Percentiles rank a stretch among this genome's conserved stretches.
Evolutionary conservation across 371 early-diverging fungal genomes (phyloP).

Genomic region (Rhizomucor miehei): DNA sequence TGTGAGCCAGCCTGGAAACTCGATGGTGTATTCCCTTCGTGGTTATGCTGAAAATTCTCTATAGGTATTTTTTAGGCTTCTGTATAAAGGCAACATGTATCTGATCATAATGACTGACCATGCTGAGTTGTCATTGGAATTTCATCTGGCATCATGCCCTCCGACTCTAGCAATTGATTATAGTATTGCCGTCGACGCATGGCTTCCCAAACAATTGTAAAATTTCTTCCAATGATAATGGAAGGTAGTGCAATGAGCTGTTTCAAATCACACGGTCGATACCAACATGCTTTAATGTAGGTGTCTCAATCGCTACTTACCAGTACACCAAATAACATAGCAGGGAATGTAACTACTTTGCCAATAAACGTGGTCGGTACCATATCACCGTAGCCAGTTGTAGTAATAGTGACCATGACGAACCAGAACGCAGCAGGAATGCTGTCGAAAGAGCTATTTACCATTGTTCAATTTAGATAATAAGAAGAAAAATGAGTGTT

Average conservation of each 20-base stretch:
- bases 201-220: constrained; percentile 84
- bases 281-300: neutral
- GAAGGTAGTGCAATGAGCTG: constrained; percentile 82
- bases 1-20: neutral
- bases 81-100: too few relatives aligned
- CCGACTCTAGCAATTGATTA: constrained; percentile 5
- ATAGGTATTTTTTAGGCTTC: too few relatives aligned
- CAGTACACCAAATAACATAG: constrained; percentile 83
- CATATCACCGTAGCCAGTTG: constrained; percentile 87
- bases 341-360: constrained; percentile 80
- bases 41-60: neutral
- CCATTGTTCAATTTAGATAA: neutral
- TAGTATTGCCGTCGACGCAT: constrained; percentile 50
- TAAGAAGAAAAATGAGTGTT: neutral
- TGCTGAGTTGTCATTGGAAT: constrained; percentile 7
- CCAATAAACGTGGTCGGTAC: constrained; percentile 83
- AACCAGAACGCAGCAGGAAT: constrained; percentile 87
- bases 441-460: constrained; percentile 63
- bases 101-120: constrained; percentile 22
- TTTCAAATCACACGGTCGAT: neutral
- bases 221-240: constrained; percentile 86
- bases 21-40: constrained; percentile 11
- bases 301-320: constrained; percentile 23
- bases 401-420: constrained; percentile 81
- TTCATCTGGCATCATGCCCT: constrained; percentile 2